Base-by-base conservation (phyloP, 768 basidiomycete genomes). In the Hypholoma fasciculare region DNA sequence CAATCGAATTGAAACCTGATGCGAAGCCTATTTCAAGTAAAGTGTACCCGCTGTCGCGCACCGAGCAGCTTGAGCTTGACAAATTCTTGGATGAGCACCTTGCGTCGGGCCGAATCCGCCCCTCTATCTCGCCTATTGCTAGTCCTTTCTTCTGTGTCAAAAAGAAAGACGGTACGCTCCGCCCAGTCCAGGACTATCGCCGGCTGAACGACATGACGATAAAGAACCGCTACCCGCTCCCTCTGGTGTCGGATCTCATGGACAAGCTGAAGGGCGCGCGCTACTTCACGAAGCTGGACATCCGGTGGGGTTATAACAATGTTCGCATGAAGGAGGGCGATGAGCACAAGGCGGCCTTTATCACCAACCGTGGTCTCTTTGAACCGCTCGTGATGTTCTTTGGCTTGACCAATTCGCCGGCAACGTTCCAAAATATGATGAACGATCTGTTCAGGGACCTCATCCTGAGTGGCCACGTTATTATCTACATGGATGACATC, bases 401-500 rank as follows among this genome's bases (percentile, higher is more conserved):
- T 50, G 71, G 73, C 1, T 40, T 75, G 0, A 69, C 64, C 20
- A 78, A 82, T 52, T 71, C 74, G 4, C 76, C 78, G 7, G 71
- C 79, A 0, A 61, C 71, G 2, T 81, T 79, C 61, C 80, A 82
- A 61, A 51, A 60, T 13, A 74, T 78, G 54, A 78, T 82, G 54
- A 69, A 78, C 19, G 72, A 75, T 54, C 70, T 72, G 6, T 65
- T 82, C 6, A 63, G 64, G 6, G 73, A 78, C 30, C 54, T 23
- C 4, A 23, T 72, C 7, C 57, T 82, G 30, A 76, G 74, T 49
- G 56, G 74, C n/a, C 65, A 66, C 47, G 71, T 69, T 56, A 67
- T 80, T 26, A 72, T 82, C 40, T 82, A 80, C 64, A 52, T 80
- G 1, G 74, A 79, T 52, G 71, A 79, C 61, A 77, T 80, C 54